These are phyloP conservation scores for Amaranthus tricolor DNA, from an alignment of 179 eudicot genomes.

Conservation along the genomic window DNA sequence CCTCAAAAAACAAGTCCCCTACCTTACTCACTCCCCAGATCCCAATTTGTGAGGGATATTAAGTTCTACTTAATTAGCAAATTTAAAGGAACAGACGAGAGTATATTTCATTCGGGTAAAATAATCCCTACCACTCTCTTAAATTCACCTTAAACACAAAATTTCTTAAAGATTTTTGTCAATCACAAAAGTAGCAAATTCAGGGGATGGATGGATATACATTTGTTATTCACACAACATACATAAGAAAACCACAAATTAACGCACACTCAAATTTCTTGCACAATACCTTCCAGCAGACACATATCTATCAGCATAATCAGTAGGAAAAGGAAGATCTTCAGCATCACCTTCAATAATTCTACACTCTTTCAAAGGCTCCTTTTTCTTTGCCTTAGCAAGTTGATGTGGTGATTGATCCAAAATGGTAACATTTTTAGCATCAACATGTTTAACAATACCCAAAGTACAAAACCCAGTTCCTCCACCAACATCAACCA, in stretches of 20 bases:
- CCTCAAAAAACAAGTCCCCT: too few relatives aligned
- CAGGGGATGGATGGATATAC: too few relatives aligned
- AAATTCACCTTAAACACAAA: too few relatives aligned
- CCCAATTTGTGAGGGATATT: too few relatives aligned
- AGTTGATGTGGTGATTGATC: conserved; percentile 96
- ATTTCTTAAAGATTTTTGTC: too few relatives aligned
- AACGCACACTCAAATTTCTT: not conserved
- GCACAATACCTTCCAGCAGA: conserved; percentile 86
- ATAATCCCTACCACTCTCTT: too few relatives aligned
- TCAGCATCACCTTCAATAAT: conserved; percentile 92
- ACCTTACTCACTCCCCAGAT: too few relatives aligned
- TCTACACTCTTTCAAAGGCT: conserved; percentile 77
- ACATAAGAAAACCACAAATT: not conserved
- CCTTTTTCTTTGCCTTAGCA: conserved; percentile 81
- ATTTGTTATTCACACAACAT: not conserved
- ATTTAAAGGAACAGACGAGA: too few relatives aligned
- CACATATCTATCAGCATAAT: conserved; percentile 87
- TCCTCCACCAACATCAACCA: conserved; percentile 96
- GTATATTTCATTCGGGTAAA: too few relatives aligned
- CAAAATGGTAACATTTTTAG: conserved; percentile 89
- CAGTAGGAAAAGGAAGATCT: conserved; percentile 84
- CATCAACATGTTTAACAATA: conserved; percentile 79
- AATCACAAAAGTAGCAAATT: too few relatives aligned
- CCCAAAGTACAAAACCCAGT: conserved; percentile 93
- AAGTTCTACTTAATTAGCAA: too few relatives aligned